Base-by-base conservation (phyloP, 1,284 basidiomycete genomes). In the Takashimella tepidaria region DNA sequence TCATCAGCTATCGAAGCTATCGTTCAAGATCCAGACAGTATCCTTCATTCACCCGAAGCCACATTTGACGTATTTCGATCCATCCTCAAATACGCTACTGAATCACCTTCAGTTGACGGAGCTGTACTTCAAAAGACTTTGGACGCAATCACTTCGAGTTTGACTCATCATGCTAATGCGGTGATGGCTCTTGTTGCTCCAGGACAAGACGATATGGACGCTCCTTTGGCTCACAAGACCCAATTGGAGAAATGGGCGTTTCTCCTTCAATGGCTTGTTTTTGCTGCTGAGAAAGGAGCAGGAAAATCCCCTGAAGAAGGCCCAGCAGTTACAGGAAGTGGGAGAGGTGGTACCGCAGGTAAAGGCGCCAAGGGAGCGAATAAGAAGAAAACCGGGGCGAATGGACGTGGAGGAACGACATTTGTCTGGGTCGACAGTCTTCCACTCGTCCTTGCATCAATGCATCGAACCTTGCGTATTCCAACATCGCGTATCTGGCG, bases 221-320 rank as follows among this genome's bases (percentile, higher is more conserved):
- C 81, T 0, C 83, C 86, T 55, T 77, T 83, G 60, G 72, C 80
- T 0, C 89, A 92, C 75, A 86, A 86, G 68, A 67, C 72, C 1
- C 83, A 89, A 0, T 78, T 96, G 47, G 92, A 96, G 72, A 85
- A 87, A 79, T 95, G 89, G 72, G 87, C 86, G 3, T 96, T 95
- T 69, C 77, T 95, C 20, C 73, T 95, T 6, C 80, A 85, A 60
- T 95, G 90, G 90, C 91, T 91, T 67, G 85, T 89, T 20, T 76
- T 77, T 16, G 83, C 83, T 0, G 86, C 84, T 1, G 89, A 93
- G 73, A 86, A 85, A 59, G 82, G 85, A 51, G 85, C 84, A 50
- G 76, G 77, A 3, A 75, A 79, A 50, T 50, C 59, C 0, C 50
- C 53, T 4, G 54, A 54, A 13, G 55, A 50, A 22, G 66, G 61